Base-by-base conservation (phyloP, 2,329 filamentous ascomycete genomes). In the Monosporascus sp. region DNA sequence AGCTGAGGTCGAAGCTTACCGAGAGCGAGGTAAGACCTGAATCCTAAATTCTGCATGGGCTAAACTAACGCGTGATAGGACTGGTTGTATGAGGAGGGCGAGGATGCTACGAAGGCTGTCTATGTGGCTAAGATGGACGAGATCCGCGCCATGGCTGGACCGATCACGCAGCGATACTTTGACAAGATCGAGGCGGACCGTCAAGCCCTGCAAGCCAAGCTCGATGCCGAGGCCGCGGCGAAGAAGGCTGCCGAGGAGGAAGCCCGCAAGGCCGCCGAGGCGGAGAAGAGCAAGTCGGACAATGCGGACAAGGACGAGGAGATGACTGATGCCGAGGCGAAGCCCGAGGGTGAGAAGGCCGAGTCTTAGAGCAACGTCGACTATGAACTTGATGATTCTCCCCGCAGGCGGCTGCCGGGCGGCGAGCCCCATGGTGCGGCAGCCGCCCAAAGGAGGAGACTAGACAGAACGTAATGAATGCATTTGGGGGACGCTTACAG, bases 81-180 rank as follows among this genome's bases (percentile, higher is more conserved):
- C 69, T 99, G 94, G 94, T 81, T 99, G 56, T 97, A 97, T 73
- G 93, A 97, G 51, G 94, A 97, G 52, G 94, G 94, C 55, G 92
- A 97, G 59, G 94, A 99, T 71, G 84, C 91, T 61, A 88, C 88
- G 66, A 97, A 97, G 81, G 91, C 89, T 51, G 83, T 94, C 66
- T 99, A 99, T 75, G 77, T 95, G 57, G 83, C 90, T 74, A 99
- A 97, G 84, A 86, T 94, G 72, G 94, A 97, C 58, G 94, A 99
- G 73, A 91, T 99, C 71, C 89, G 90, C 62, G 84, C 89, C 61
- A 82, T 96, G 65, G 89, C 91, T 47, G 94, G 92, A 17, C 93
- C 94, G 54, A 90, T 99, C 67, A 84, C 91, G 60, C 91, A 96
- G 78, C 89, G 93, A 62, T 90, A 96, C 81, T 92, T 93, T 70